Percentiles rank a stretch among this genome's conserved stretches.
These are phyloP conservation scores for Paramecium caudatum DNA, from an alignment of 73 alveolate genomes.

Conservation along the genomic window DNA sequence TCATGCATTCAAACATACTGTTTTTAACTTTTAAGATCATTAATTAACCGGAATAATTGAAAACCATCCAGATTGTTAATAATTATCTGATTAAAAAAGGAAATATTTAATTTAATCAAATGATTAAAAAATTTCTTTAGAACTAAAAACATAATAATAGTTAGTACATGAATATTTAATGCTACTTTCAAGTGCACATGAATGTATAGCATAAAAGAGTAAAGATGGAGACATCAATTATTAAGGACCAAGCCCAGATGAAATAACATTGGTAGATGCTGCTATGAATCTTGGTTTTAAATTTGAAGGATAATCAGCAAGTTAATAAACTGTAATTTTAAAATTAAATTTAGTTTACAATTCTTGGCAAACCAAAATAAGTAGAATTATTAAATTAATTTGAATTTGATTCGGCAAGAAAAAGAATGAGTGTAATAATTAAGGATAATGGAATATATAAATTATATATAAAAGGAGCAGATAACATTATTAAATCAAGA, in stretches of 20 bases:
- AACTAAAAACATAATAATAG: constrained; percentile 40
- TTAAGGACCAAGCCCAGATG: constrained; percentile 90
- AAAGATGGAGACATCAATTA: constrained; percentile 60
- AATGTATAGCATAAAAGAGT: constrained; percentile 82
- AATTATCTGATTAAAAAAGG: constrained; percentile 38
- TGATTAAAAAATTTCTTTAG: constrained; percentile 47
- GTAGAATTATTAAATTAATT: constrained; percentile 82
- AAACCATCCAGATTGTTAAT: not conserved
- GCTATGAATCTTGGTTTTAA: constrained; percentile 87
- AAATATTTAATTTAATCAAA: constrained; percentile 6
- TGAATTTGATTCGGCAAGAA: constrained; percentile 83
- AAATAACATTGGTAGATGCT: constrained; percentile 85
- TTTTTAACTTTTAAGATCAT: constrained; percentile 66
- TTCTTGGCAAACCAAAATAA: constrained; percentile 56
- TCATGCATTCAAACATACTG: constrained; percentile 46
- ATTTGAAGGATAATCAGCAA: constrained; percentile 75
- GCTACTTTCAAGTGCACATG: constrained; percentile 83
- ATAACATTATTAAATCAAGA: constrained; percentile 80
- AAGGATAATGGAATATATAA: constrained; percentile 72
- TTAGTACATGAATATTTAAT: constrained; percentile 80
- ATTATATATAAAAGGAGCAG: constrained; percentile 95
- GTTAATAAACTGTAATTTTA: constrained; percentile 29
- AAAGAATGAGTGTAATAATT: constrained; percentile 87
- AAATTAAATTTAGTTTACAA: constrained; percentile 53
- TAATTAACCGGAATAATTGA: constrained; percentile 57